phyloP scores from a whole-genome alignment of 805 yeast species.

The Pichia scutulata region DNA sequence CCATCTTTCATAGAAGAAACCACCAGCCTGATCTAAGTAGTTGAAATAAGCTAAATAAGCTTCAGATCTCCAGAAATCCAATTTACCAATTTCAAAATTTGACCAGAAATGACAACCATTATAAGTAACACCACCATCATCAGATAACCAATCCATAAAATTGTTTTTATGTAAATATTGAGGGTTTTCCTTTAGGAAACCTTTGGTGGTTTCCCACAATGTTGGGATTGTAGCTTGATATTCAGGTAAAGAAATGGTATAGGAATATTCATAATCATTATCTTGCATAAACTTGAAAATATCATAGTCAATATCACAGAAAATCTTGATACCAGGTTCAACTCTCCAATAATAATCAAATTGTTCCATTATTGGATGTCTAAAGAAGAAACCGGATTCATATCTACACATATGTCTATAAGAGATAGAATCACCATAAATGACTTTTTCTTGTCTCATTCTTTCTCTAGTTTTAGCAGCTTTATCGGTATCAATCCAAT shows the following conservation, averaged over 20 bases:
- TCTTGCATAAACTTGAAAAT: slow-evolving; percentile 77
- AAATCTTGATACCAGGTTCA: slow-evolving; percentile 76
- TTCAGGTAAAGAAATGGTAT: slow-evolving; percentile 74
- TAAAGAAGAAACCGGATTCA: slow-evolving; percentile 84
- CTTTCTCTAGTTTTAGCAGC: slow-evolving; percentile 50
- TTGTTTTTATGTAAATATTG: slow-evolving; percentile 52
- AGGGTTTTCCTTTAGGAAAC: slow-evolving; percentile 54
- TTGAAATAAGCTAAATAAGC: slow-evolving; percentile 69
- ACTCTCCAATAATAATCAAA: slow-evolving; percentile 94
- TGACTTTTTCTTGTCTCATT: slow-evolving; percentile 44
- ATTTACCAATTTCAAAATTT: slow-evolving; percentile 74
- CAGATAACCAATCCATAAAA: slow-evolving; percentile 61
- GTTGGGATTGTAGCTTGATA: slow-evolving; percentile 65
- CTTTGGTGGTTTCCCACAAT: slow-evolving; percentile 63
- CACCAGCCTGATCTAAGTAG: slow-evolving; percentile 70
- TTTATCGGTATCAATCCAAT: slow-evolving; percentile 65
- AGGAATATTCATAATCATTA: slow-evolving; percentile 65
- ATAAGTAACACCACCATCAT: slow-evolving; percentile 62
- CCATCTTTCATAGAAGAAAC: slow-evolving; percentile 92
- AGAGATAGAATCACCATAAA: slow-evolving; percentile 59
- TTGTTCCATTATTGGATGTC: slow-evolving; percentile 65
- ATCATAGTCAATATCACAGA: slow-evolving; percentile 78
- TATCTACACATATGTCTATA: slow-evolving; percentile 90
- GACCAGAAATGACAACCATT: slow-evolving; percentile 90
- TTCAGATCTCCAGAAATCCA: slow-evolving; percentile 66